Evolutionary conservation across 1,284 basidiomycete genomes (phyloP).

Genomic region (Coriolopsis trogii): DNA sequence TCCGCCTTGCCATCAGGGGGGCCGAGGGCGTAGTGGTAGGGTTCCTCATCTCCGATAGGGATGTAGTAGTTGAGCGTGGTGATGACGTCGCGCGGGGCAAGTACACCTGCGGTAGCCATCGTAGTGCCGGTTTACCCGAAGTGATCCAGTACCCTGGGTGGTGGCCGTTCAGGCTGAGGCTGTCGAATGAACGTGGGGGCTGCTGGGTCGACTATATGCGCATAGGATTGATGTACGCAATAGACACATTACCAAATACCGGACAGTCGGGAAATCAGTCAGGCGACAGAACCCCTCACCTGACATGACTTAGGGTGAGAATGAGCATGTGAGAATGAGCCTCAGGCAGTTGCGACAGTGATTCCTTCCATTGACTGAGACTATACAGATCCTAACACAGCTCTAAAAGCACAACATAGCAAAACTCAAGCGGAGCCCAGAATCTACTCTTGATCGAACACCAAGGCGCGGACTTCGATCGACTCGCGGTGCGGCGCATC

Average conservation of each 20-base stretch:
- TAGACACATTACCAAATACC: too few relatives aligned
- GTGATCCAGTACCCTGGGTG: too few relatives aligned
- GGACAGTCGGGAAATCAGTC: too few relatives aligned
- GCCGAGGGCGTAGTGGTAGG: slow-evolving; percentile 27
- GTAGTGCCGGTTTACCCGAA: not conserved
- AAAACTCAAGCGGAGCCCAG: not conserved
- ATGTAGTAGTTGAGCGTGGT: slow-evolving; percentile 34
- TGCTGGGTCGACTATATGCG: too few relatives aligned
- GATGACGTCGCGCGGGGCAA: slow-evolving; percentile 31
- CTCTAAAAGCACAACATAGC: not conserved
- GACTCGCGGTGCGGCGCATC: slow-evolving; percentile 46
- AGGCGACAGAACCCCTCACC: too few relatives aligned
- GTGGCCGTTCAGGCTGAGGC: too few relatives aligned
- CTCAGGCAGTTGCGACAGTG: too few relatives aligned
- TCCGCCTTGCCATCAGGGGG: slow-evolving; percentile 21
- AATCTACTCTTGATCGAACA: slow-evolving; percentile 37
- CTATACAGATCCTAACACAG: not conserved
- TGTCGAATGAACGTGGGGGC: too few relatives aligned
- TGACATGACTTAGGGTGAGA: too few relatives aligned
- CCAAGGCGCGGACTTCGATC: slow-evolving; percentile 45
- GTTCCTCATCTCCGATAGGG: slow-evolving; percentile 25
- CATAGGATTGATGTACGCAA: too few relatives aligned
- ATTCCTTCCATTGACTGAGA: too few relatives aligned
- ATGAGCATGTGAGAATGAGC: too few relatives aligned
- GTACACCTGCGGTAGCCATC: slow-evolving; percentile 32